Conservation (phyloP, 2,329 filamentous ascomycete genomes). For the Ceratocystis ficicola region DNA sequence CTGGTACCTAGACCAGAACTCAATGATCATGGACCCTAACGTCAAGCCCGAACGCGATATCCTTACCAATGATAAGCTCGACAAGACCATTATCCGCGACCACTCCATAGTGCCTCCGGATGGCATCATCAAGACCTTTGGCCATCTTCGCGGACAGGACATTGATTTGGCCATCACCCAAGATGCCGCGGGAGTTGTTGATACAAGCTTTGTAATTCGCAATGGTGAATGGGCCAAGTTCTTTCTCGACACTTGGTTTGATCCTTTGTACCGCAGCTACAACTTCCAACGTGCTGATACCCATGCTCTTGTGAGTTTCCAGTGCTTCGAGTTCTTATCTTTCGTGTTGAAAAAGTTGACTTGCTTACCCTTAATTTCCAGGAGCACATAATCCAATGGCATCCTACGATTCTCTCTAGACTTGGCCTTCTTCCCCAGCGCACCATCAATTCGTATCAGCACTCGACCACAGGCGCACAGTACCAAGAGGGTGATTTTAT, state of each 20-base stretch:
- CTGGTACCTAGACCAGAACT: slow-evolving; percentile 76
- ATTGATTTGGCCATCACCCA: slow-evolving; percentile 76
- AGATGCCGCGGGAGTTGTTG: slow-evolving; percentile 65
- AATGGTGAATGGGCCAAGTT: slow-evolving; percentile 86
- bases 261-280: slow-evolving; percentile 84
- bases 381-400: slow-evolving; percentile 91
- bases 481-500: slow-evolving; percentile 80
- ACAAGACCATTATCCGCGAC: slow-evolving; percentile 72
- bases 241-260: slow-evolving; percentile 91
- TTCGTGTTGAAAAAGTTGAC: not conserved
- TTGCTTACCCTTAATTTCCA: slow-evolving; percentile 28
- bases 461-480: slow-evolving; percentile 42
- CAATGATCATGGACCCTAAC: slow-evolving; percentile 76
- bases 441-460: slow-evolving; percentile 66
- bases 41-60: slow-evolving; percentile 59
- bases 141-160: slow-evolving; percentile 61
- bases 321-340: not conserved
- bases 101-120: slow-evolving; percentile 83
- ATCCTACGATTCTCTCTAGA: slow-evolving; percentile 85
- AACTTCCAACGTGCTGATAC: slow-evolving; percentile 92
- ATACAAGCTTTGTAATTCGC: slow-evolving; percentile 65
- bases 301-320: slow-evolving; percentile 64
- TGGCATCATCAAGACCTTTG: slow-evolving; percentile 91
- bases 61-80: slow-evolving; percentile 53
- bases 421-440: slow-evolving; percentile 82